Evolutionary conservation across 352 stramenopile genomes (phyloP), one percentile per base, ranked within the genome.

Genomic region (Salisapilia sapeloensis): DNA sequence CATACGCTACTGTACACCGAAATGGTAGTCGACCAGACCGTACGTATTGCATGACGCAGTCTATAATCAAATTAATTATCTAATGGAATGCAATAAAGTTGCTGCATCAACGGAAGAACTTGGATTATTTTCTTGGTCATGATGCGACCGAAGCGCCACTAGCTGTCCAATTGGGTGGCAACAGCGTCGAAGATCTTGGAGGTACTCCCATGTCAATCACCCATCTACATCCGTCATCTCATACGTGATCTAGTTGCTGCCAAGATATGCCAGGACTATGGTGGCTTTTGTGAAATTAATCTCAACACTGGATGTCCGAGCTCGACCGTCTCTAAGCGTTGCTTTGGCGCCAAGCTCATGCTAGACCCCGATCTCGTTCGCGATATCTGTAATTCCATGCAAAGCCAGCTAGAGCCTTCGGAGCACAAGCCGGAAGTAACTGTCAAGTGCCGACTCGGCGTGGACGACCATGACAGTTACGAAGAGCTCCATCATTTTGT

Each of bases 391-490:
- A 42, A 52, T 17, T 79, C 77, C 18, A 94, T 99, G 61, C 42
- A 55, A n/a, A 49, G 52, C 23, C 60, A 50, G 8, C 46, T 78
- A 0, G 32, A 37, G 0, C 51, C 53, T 8, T 33, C 41, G 2
- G 40, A 72, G 0, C 38, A 44, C 15, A 18, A 33, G 10, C 27
- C 54, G 6, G 62, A 76, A 6, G 75, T 99, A 17, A 98, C 93
- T 0, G 93, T 99, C 42, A 99, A 99, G 55, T 99, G 96, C 56
- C 81, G 96, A 20, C 97, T 99, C 33, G 96, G 96, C 1, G 65
- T 96, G 4, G 92, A 98, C 46, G 57, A 97, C 42, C 70, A 93
- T 33, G 79, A 98, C 55, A 87, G 83, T 44, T 91, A 91, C 54
- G 71, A 93, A 25, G 61, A 89, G 35, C 60, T 99, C 11, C 66